phyloP scores from a whole-genome alignment of 148 eudicot genomes.

The Vaccinium myrtillus region DNA sequence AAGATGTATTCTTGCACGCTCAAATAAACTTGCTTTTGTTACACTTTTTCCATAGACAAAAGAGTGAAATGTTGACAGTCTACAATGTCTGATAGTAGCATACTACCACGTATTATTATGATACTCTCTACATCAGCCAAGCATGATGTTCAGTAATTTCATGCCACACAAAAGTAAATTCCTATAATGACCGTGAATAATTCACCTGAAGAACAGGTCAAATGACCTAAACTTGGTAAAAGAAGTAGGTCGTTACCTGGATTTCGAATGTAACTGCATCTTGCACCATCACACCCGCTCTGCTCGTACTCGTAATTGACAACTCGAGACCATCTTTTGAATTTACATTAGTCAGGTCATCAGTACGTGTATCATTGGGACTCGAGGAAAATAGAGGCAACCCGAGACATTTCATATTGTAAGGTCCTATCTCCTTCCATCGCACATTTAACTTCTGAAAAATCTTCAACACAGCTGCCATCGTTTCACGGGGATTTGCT shows the following conservation, averaged over 20 bases:
- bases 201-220: background rate
- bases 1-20: background rate
- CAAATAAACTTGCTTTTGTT: background rate
- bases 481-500: no score
- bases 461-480: no score
- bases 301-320: background rate
- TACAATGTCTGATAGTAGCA: background rate
- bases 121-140: background rate
- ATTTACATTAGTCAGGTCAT: background rate
- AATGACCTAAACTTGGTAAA: background rate
- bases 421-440: no score
- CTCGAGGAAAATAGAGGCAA: background rate
- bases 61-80: background rate
- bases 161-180: background rate
- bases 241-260: constrained; percentile 17
- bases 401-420: constrained; percentile 36
- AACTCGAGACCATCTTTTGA: constrained; percentile 2
- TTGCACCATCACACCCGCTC: background rate
- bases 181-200: background rate
- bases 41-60: background rate
- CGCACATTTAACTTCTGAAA: no score
- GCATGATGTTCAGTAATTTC: background rate
- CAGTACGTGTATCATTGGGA: background rate
- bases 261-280: constrained; percentile 25
- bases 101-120: background rate